A percentile compares a stretch with the other conserved stretches of the same genome.
Evolutionary conservation across 768 basidiomycete species (phyloP).

Genomic region (Serendipita vermifera): DNA sequence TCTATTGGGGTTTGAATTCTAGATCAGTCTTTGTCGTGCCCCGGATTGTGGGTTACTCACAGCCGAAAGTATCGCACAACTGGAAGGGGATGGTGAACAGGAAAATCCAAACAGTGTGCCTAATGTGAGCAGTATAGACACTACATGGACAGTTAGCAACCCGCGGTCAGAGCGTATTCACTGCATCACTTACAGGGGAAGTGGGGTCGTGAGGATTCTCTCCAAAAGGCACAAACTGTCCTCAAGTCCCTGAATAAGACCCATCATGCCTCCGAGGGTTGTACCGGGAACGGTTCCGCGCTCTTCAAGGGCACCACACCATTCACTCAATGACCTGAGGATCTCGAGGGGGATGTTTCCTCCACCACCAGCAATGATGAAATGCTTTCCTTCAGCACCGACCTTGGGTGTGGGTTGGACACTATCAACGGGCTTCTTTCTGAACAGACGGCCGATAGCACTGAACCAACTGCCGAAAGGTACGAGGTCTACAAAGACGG

Average conservation of each 20-base stretch:
- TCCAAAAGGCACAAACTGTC: constrained; percentile 34
- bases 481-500: constrained; percentile 21
- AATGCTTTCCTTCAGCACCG: constrained; percentile 16
- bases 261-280: constrained; percentile 15
- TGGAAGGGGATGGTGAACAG: constrained; percentile 71
- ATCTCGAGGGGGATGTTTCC: constrained; percentile 49
- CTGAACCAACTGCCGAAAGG: constrained; percentile 19
- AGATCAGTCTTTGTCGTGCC: background rate
- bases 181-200: constrained; percentile 43
- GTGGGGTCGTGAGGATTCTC: constrained; percentile 46
- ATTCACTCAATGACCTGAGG: constrained; percentile 41
- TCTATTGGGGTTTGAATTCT: too few relatives aligned
- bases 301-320: constrained; percentile 46
- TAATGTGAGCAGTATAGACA: constrained; percentile 52
- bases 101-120: constrained; percentile 56
- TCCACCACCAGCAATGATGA: constrained; percentile 30
- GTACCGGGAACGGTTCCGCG: constrained; percentile 44
- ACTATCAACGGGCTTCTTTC: background rate
- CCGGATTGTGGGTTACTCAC: constrained; percentile 16
- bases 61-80: constrained; percentile 45
- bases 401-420: background rate
- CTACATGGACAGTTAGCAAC: constrained; percentile 23
- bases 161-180: background rate
- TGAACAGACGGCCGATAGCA: constrained; percentile 9
- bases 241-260: constrained; percentile 2